Conservation (phyloP, 805 yeast genomes). For the Groenewaldozyma salmanticensis region DNA sequence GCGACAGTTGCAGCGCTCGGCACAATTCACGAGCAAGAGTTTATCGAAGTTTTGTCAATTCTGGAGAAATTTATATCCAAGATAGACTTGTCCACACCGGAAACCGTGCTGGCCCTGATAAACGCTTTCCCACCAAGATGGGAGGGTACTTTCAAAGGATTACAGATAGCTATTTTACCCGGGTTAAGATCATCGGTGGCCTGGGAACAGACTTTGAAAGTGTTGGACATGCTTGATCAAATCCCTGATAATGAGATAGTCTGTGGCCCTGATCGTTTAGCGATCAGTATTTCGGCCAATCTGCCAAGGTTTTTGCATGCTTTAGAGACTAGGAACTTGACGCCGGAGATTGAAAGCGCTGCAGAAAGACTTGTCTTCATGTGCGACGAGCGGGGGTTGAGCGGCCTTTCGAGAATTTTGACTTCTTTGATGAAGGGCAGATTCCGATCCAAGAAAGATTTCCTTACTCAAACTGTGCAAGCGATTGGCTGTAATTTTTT, state of each 20-base stretch:
- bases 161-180: constrained; percentile 66
- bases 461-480: constrained; percentile 67
- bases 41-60: constrained; percentile 75
- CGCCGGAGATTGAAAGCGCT: constrained; percentile 41
- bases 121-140: constrained; percentile 89
- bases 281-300: constrained; percentile 66
- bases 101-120: constrained; percentile 71
- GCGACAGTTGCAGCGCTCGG: constrained; percentile 83
- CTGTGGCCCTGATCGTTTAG: constrained; percentile 54
- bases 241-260: constrained; percentile 67
- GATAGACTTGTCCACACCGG: constrained; percentile 77
- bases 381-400: constrained; percentile 43
- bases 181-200: constrained; percentile 80
- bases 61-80: constrained; percentile 75
- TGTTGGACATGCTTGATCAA: constrained; percentile 61
- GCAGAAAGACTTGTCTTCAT: constrained; percentile 50
- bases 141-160: constrained; percentile 90
- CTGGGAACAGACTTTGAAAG: constrained; percentile 63
- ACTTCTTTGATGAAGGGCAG: constrained; percentile 66
- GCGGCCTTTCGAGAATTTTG: constrained; percentile 59
- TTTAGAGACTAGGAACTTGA: constrained; percentile 45
- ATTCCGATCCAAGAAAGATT: constrained; percentile 86
- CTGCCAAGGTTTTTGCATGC: constrained; percentile 82
- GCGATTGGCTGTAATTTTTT: constrained; percentile 61
- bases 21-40: constrained; percentile 88